phyloP scores from a whole-genome alignment of 1,139 yeast species.

The Nadsonia commutata region DNA sequence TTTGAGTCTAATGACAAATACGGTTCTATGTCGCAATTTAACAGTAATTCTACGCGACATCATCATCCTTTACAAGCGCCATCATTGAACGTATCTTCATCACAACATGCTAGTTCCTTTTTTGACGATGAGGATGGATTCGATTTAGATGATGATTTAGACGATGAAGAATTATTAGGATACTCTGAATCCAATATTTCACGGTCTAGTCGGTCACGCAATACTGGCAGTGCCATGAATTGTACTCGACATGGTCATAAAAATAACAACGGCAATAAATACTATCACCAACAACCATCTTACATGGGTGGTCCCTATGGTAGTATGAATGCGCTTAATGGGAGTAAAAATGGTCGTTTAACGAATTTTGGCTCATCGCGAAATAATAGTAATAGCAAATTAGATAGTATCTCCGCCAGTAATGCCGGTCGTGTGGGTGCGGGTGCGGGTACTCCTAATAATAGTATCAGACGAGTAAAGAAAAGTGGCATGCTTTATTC shows the following conservation, averaged over 20 bases:
- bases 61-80: too few relatives aligned
- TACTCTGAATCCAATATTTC: constrained; percentile 20
- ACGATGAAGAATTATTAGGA: constrained; percentile 12
- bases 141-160: constrained; percentile 19
- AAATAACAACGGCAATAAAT: neutral
- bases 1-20: too few relatives aligned
- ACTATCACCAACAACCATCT: too few relatives aligned
- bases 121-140: constrained; percentile 17
- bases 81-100: too few relatives aligned
- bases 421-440: too few relatives aligned
- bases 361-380: too few relatives aligned
- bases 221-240: constrained; percentile 11
- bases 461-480: constrained; percentile 1
- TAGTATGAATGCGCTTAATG: neutral
- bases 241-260: constrained; percentile 1
- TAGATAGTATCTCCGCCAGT: too few relatives aligned
- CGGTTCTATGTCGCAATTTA: too few relatives aligned
- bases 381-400: too few relatives aligned
- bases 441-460: too few relatives aligned
- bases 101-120: too few relatives aligned
- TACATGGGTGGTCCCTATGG: neutral
- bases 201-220: constrained; percentile 10
- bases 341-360: neutral
- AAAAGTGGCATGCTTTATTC: constrained; percentile 14
- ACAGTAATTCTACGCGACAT: too few relatives aligned